These are phyloP conservation scores for Mentha longifolia DNA, from an alignment of 257 asterid genomes.

Conservation along the genomic window DNA sequence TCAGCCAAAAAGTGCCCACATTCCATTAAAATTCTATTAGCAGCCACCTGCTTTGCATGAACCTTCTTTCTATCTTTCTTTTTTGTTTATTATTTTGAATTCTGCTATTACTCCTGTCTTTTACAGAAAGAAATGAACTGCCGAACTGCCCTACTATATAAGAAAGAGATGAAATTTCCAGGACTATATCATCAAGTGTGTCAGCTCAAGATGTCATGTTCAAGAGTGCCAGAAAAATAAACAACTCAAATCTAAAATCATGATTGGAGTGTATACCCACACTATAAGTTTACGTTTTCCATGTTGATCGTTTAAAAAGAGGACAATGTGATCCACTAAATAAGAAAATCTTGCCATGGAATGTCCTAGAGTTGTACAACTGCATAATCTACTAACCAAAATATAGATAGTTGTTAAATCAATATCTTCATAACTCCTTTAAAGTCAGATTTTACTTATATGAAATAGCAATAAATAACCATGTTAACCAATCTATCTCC, in stretches of 20 bases:
- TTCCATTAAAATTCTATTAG: neutral
- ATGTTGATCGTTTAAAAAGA: neutral
- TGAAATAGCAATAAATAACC: slow-evolving; percentile 19
- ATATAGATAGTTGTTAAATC: neutral
- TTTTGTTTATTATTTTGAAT: no score
- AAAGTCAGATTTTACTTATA: neutral
- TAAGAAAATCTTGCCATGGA: neutral
- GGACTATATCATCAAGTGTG: no score
- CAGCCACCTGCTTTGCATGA: slow-evolving; percentile 1
- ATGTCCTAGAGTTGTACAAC: neutral
- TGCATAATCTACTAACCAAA: slow-evolving; percentile 7
- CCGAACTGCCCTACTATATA: no score
- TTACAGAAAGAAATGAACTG: no score
- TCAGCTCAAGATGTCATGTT: no score
- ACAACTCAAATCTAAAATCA: no score
- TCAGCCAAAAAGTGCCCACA: slow-evolving; percentile 5
- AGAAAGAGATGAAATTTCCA: no score
- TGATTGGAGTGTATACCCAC: neutral
- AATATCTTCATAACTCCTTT: neutral
- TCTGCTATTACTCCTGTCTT: no score
- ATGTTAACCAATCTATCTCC: neutral
- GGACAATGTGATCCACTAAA: neutral
- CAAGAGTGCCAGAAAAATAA: no score
- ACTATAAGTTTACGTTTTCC: neutral
- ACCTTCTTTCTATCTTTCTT: neutral